Base-by-base conservation (phyloP, 1,139 yeast species). In the Yamadazyma epiphylla region DNA sequence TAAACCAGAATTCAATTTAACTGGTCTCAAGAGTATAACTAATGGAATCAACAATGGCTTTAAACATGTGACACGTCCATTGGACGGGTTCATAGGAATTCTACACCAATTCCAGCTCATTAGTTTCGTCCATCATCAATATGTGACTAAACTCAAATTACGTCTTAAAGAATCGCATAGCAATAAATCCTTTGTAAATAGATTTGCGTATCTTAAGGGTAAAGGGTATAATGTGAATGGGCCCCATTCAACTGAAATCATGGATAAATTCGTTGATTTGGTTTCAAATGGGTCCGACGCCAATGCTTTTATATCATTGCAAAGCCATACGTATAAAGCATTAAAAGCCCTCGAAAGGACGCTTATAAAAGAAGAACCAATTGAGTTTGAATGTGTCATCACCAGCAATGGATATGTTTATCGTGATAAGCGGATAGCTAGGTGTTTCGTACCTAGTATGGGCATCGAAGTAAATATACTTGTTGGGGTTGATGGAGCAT, bases 81-180 rank as follows among this genome's bases (percentile, higher is more conserved):
- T 52, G 15, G 37, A 39, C n/a, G 46, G 47, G 11, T 48, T 52
- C 24, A 63, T 53, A 33, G 50, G 51, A 0, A 31, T 64, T 5
- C 16, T 64, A 22, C 67, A 68, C 43, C 74, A 67, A 36, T 49
- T 57, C n/a, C 74, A 68, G 38, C 38, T 68, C 4, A 26, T 68
- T 5, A 45, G 45, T 27, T 49, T 52, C 32, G 28, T 49, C 6
- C 65, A 60, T 11, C 20, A 12, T 3, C 14, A 31, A 10, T 32
- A 32, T 27, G 30, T 31, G n/a, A 20, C 17, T 5, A 13, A 27
- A 10, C 13, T 25, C 8, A 17, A 15, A 3, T 13, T 37, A 22
- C 26, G 25, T n/a, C 25, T 37, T 2, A 17, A 22, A 26, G 28
- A 13, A 16, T 15, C 19, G 7, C 32, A 27, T 14, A 38, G 25